Base-by-base conservation (phyloP, 148 eudicot genomes). In the Vaccinium darrowii region DNA sequence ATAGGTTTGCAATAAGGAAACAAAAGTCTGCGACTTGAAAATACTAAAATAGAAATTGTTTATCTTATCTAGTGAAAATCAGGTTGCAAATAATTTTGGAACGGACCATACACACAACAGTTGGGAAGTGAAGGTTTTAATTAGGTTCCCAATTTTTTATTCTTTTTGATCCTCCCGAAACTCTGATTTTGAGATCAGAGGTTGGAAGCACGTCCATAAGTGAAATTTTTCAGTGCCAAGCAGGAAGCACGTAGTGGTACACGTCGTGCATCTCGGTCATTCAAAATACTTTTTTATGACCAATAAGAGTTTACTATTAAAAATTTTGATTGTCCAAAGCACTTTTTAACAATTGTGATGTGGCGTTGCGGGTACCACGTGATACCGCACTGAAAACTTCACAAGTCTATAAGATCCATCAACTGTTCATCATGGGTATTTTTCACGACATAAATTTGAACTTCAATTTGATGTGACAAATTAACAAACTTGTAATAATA, bases 81-180 rank as follows among this genome's bases (percentile, higher is more conserved):
- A 73, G 57, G 80, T 80, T 36, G 65, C 49, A 80, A 71, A 80
- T 85, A 85, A 85, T 85, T 73, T 73, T 80, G n/a, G 47, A 53
- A 47, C 81, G 87, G 87, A 85, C 73, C 79, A 72, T 56, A 50
- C 58, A 50, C 58, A 67, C 47, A 25, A 50, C 84, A 49, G 76
- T 67, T 81, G 84, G 84, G 76, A 33, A 81, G 43, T n/a, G 74
- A 18, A 18, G 51, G 71, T 65, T 47, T 81, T 65, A 81, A 81
- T 62, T 65, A 23, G 12, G 75, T 81, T 81, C 23, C 47, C 39
- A 63, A 65, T 63, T 23, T 47, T 81, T 65, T 81, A 49, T 47
- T 81, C 12, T 11, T 69, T n/a, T 81, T 16, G 8, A 30, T 56
- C 67, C 25, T 33, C 21, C 25, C 30, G 8, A 54, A 79, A 53